phyloP scores from a whole-genome alignment of 176 grass and related monocot species.

The Musa beccarii region DNA sequence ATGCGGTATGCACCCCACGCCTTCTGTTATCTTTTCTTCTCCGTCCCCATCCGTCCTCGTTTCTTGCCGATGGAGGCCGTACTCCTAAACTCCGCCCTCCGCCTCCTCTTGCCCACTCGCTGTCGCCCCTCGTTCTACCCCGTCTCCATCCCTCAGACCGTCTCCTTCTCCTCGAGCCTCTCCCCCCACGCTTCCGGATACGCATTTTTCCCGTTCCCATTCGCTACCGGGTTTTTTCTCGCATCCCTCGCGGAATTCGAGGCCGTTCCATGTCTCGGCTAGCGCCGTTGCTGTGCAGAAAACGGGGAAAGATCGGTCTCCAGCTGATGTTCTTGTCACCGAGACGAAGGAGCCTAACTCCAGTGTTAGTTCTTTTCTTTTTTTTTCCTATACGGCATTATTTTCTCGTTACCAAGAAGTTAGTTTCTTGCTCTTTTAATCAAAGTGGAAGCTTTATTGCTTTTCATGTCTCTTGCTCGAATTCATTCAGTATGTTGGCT shows the following conservation, averaged over 20 bases:
- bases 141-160: neutral
- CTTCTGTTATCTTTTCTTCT: neutral
- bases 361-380: neutral
- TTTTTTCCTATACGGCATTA: neutral
- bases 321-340: slow-evolving; percentile 14
- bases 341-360: slow-evolving; percentile 23
- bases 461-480: neutral
- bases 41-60: neutral
- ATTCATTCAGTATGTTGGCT: neutral
- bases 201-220: slow-evolving; percentile 1
- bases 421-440: neutral
- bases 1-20: neutral
- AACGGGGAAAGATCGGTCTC: slow-evolving; percentile 3
- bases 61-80: neutral
- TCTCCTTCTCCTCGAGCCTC: slow-evolving; percentile 1
- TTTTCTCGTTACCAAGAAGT: neutral
- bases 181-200: neutral
- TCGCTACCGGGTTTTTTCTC: neutral
- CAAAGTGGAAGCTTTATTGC: neutral
- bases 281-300: neutral
- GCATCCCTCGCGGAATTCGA: neutral
- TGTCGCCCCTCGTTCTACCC: neutral
- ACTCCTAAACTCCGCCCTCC: neutral
- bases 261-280: neutral
- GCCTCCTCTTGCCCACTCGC: neutral